Percentiles rank a stretch among this genome's conserved stretches.
Evolutionary conservation across 2,329 filamentous ascomycete species (phyloP).

Genomic region (Nemania sp.): DNA sequence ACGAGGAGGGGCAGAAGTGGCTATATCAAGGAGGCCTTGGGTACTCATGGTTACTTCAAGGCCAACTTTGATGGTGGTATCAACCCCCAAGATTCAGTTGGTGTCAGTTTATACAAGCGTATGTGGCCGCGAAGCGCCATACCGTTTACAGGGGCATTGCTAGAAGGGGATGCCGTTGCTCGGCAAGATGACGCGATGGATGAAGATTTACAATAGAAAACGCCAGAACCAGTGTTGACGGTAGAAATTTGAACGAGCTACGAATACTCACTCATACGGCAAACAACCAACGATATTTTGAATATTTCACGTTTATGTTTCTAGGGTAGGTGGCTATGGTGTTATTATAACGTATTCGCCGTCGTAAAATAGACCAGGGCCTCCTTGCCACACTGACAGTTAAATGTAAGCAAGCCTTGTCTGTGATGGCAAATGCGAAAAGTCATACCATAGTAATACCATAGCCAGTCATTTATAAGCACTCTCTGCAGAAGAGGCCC

Average conservation of each 20-base stretch:
- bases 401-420: background rate
- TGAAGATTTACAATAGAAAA: conserved; percentile 40
- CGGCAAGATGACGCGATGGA: conserved; percentile 46
- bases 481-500: background rate
- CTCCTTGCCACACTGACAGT: background rate
- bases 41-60: conserved; percentile 99
- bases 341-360: conserved; percentile 7
- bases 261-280: conserved; percentile 15
- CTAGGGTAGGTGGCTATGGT: background rate
- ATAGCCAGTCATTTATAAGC: background rate
- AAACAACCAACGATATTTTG: background rate
- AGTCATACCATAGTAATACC: background rate
- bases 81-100: conserved; percentile 93
- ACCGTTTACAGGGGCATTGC: conserved; percentile 49
- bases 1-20: conserved; percentile 86
- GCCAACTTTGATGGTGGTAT: conserved; percentile 95
- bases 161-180: conserved; percentile 42
- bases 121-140: conserved; percentile 76
- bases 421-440: background rate
- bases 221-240: conserved; percentile 18
- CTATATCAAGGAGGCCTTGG: conserved; percentile 90
- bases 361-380: background rate
- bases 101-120: conserved; percentile 85
- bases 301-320: background rate
- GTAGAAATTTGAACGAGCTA: conserved; percentile 22